phyloP scores from a whole-genome alignment of 208 protist species.

The Leishmania aethiopica region DNA sequence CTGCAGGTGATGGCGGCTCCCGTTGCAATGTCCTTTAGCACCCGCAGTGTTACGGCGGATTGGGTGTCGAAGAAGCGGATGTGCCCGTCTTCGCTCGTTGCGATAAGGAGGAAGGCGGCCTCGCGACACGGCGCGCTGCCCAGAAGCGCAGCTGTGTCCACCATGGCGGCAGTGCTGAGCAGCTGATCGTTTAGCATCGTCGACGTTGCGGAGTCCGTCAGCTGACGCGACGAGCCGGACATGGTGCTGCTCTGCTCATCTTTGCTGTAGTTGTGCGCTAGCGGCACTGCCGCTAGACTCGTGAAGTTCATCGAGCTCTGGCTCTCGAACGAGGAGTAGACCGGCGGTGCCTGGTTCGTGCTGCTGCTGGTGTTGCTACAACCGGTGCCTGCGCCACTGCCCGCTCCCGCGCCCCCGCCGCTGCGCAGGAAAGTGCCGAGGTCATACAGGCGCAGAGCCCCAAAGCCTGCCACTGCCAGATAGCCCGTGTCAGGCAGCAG shows the following conservation, averaged over 20 bases:
- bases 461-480: conserved; percentile 75
- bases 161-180: conserved; percentile 17
- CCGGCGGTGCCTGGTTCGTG: conserved; percentile 42
- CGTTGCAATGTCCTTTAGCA: conserved; percentile 75
- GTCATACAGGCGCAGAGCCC: conserved; percentile 68
- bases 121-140: conserved; percentile 27
- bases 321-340: conserved; percentile 75
- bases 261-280: conserved; percentile 19
- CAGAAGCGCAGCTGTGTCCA: conserved; percentile 7
- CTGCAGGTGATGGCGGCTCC: conserved; percentile 85
- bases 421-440: conserved; percentile 15
- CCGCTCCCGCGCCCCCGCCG: not conserved
- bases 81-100: conserved; percentile 85
- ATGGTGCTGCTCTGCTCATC: conserved; percentile 25
- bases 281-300: conserved; percentile 68
- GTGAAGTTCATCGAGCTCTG: conserved; percentile 83
- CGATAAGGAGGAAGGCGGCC: conserved; percentile 42
- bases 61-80: conserved; percentile 81
- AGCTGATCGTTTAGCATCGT: conserved; percentile 25
- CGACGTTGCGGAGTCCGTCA: conserved; percentile 12
- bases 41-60: conserved; percentile 44
- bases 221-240: conserved; percentile 22
- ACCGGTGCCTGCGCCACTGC: not conserved
- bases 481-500: conserved; percentile 55
- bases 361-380: conserved; percentile 7